phyloP scores from a whole-genome alignment of 306 rosid species.

The Spatholobus suberectus region DNA sequence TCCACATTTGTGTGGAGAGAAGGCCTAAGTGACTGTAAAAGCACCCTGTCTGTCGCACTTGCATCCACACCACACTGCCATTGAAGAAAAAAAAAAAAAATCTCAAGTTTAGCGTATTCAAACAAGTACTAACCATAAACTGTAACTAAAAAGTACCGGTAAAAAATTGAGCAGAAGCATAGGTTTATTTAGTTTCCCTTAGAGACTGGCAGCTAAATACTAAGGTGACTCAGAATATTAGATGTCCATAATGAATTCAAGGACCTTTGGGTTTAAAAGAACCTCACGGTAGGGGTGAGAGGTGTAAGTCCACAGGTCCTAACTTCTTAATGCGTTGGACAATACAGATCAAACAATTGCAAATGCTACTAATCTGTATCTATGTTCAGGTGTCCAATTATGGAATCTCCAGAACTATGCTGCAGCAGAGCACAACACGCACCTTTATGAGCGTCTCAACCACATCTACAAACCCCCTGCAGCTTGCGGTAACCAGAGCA shows the following conservation, averaged over 20 bases:
- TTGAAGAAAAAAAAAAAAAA: conserved; percentile 36
- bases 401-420: neutral
- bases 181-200: neutral
- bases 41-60: conserved; percentile 67
- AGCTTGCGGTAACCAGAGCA: conserved; percentile 83
- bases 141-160: neutral
- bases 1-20: conserved; percentile 83
- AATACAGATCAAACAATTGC: neutral
- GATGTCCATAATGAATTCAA: neutral
- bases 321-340: conserved; percentile 10
- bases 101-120: conserved; percentile 26
- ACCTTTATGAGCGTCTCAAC: conserved; percentile 80
- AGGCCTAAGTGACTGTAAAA: conserved; percentile 88
- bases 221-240: neutral
- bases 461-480: conserved; percentile 85
- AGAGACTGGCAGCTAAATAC: neutral
- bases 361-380: neutral
- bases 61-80: conserved; percentile 86
- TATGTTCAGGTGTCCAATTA: neutral
- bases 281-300: neutral
- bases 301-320: neutral
- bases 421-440: conserved; percentile 11
- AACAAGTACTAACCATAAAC: conserved; percentile 23
- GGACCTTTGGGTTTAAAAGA: neutral
- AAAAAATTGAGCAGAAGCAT: neutral